Conservation (phyloP, 2,329 filamentous ascomycete species). For the Pestalotiopsis sp. region DNA sequence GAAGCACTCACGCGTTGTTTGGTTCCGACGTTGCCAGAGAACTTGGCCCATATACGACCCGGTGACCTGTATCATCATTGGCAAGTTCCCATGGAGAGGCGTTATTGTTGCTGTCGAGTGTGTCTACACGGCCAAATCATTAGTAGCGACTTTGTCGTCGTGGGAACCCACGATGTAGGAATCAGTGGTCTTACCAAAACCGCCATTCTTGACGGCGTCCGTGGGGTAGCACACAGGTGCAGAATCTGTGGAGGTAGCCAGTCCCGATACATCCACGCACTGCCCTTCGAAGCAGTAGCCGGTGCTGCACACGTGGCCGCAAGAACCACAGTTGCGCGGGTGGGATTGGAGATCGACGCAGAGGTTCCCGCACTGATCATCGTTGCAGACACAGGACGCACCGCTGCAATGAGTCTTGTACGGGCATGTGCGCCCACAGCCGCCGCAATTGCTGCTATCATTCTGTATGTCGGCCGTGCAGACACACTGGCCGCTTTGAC, state of each 20-base stretch:
- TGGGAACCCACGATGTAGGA: not conserved
- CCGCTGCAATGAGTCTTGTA: constrained; percentile 2
- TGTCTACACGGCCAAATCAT: not conserved
- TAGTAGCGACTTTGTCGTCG: not conserved
- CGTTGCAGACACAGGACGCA: constrained; percentile 1
- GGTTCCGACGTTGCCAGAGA: constrained; percentile 1
- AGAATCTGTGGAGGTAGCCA: constrained; percentile 1
- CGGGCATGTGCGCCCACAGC: not conserved
- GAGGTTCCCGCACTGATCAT: not conserved
- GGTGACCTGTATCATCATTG: not conserved
- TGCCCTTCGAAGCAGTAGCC: constrained; percentile 1
- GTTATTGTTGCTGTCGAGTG: not conserved
- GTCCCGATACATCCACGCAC: not conserved
- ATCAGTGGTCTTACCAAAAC: not conserved
- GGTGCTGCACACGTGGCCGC: not conserved
- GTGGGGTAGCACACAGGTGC: not conserved
- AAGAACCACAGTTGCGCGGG: constrained; percentile 1
- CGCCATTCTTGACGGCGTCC: not conserved
- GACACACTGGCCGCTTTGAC: constrained; percentile 1
- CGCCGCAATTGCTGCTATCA: constrained; percentile 2
- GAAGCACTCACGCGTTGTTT: not conserved
- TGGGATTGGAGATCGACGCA: not conserved
- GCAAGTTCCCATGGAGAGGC: not conserved
- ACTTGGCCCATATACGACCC: constrained; percentile 2
- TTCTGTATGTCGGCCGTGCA: not conserved